phyloP scores from a whole-genome alignment of 495 filamentous ascomycete species.

The Delitschia confertaspora region DNA sequence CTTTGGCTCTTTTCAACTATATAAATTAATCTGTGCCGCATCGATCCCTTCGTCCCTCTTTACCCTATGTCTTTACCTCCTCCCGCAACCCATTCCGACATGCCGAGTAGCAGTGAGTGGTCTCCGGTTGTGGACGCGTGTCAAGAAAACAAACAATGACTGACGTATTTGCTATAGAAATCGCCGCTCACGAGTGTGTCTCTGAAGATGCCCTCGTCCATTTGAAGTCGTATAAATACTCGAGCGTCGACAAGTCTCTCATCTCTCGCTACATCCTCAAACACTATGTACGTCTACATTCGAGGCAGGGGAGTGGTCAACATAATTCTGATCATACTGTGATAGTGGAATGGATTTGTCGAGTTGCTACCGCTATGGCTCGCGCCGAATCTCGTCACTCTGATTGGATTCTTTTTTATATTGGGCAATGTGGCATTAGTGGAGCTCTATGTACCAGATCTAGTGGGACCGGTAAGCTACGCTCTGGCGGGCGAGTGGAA shows the following conservation, averaged over 20 bases:
- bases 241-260: constrained; percentile 90
- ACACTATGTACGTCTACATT: constrained; percentile 94
- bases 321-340: constrained; percentile 14
- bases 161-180: constrained; percentile 22
- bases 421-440: constrained; percentile 74
- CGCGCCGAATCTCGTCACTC: constrained; percentile 94
- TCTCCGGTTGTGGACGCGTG: background rate
- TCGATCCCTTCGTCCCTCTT: background rate
- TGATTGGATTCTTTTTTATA: constrained; percentile 91
- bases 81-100: constrained; percentile 19
- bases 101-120: constrained; percentile 20
- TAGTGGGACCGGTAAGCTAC: constrained; percentile 71
- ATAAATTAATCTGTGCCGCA: too few species aligned
- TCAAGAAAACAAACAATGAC: background rate
- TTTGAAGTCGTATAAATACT: constrained; percentile 93
- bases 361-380: constrained; percentile 89
- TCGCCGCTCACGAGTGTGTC: constrained; percentile 48
- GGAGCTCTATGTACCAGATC: constrained; percentile 77
- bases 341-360: constrained; percentile 94
- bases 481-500: background rate
- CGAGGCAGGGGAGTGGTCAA: constrained; percentile 18
- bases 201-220: constrained; percentile 67
- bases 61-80: constrained; percentile 18
- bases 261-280: constrained; percentile 87
- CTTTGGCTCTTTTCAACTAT: constrained; percentile 1